These are phyloP conservation scores for Rhododendron molle DNA, from an alignment of 148 eudicot genomes.

Conservation along the genomic window DNA sequence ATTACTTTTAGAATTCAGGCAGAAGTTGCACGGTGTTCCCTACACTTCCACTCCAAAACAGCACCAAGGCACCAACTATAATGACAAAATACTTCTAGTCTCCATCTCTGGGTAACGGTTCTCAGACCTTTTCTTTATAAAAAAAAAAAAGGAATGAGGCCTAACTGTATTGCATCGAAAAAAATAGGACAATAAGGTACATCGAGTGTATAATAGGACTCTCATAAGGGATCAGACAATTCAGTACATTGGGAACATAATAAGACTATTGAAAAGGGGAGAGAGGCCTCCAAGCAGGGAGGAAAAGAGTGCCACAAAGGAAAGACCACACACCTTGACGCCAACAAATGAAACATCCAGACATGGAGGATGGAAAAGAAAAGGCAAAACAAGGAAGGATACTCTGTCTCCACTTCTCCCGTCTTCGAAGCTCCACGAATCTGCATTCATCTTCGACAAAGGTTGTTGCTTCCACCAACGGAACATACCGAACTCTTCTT, in stretches of 20 bases:
- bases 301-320: no score
- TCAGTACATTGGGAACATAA: not conserved
- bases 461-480: not conserved
- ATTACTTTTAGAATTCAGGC: no score
- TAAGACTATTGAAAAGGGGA: not conserved
- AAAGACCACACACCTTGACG: not conserved
- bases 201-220: not conserved
- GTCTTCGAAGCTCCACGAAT: not conserved
- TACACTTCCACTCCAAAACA: no score
- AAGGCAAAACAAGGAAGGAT: not conserved
- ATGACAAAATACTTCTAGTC: no score
- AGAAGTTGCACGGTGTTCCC: no score
- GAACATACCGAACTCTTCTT: no score
- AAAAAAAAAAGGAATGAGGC: not conserved
- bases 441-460: not conserved
- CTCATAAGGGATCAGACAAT: not conserved
- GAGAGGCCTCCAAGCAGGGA: not conserved
- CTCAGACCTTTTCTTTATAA: no score
- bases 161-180: not conserved
- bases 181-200: not conserved
- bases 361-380: not conserved
- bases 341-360: not conserved
- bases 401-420: not conserved
- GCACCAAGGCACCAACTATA: no score
- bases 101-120: no score